A percentile compares a stretch with the other conserved stretches of the same genome.
Conservation (phyloP, 768 basidiomycete genomes). For the Candolleomyces eurysporus region DNA sequence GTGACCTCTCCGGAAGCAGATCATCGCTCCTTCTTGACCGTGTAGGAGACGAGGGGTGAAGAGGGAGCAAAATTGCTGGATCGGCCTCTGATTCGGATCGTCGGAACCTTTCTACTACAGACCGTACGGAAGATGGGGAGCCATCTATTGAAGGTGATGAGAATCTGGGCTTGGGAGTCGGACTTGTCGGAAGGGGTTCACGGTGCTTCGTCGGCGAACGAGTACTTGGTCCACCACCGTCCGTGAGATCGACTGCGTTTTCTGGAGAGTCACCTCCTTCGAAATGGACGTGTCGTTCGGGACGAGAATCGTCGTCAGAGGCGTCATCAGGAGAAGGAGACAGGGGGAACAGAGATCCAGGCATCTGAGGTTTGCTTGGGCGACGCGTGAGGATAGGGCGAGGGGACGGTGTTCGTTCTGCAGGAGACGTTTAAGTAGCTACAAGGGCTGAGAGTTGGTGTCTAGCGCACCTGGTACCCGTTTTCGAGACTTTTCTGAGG, state of each 20-base stretch:
- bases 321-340: slow-evolving; percentile 57
- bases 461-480: background rate
- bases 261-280: slow-evolving; percentile 2
- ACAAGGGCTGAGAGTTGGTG: background rate
- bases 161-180: background rate
- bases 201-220: background rate
- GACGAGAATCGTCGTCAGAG: background rate
- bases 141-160: slow-evolving; percentile 1
- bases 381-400: slow-evolving; percentile 12
- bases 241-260: slow-evolving; percentile 6
- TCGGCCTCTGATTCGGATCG: background rate
- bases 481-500: background rate
- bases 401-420: slow-evolving; percentile 23
- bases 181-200: background rate
- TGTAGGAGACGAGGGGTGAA: background rate
- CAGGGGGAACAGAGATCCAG: slow-evolving; percentile 73
- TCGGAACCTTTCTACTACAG: slow-evolving; percentile 49
- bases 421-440: background rate
- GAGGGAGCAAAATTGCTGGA: background rate
- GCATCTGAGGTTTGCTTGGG: slow-evolving; percentile 56
- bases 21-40: background rate
- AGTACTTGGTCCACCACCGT: background rate
- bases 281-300: slow-evolving; percentile 6
- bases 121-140: slow-evolving; percentile 39
- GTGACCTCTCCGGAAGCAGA: background rate